Conservation (phyloP, 768 basidiomycete species). For the Calocera viscosa region DNA sequence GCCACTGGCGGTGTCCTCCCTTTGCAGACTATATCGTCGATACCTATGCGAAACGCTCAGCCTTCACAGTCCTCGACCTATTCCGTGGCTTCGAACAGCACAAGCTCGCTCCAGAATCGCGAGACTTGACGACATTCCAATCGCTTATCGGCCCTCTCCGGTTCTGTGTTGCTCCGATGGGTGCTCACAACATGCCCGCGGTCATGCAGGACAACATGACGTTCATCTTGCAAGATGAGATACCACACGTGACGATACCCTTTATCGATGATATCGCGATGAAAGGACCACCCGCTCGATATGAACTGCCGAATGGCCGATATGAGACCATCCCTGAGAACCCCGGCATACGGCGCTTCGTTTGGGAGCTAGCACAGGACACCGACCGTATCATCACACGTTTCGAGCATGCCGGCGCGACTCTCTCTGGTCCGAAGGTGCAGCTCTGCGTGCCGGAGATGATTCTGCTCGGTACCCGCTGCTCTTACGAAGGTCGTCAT, state of each 20-base stretch:
- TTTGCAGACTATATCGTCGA: constrained; percentile 27
- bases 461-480: constrained; percentile 30
- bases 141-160: constrained; percentile 28
- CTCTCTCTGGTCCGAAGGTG: constrained; percentile 30
- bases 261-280: constrained; percentile 34
- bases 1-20: constrained; percentile 29
- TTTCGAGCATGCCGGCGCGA: constrained; percentile 29
- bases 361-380: constrained; percentile 31
- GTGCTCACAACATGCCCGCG: constrained; percentile 32
- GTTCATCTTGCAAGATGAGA: constrained; percentile 31
- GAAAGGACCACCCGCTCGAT: constrained; percentile 27
- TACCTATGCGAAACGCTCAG: constrained; percentile 27
- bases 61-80: constrained; percentile 18
- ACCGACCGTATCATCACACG: constrained; percentile 31
- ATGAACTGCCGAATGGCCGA: constrained; percentile 22
- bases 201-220: constrained; percentile 34
- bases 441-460: constrained; percentile 15
- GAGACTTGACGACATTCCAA: constrained; percentile 34
- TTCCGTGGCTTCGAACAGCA: constrained; percentile 30
- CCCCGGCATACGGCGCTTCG: constrained; percentile 27
- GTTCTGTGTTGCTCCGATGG: constrained; percentile 31
- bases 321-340: constrained; percentile 31
- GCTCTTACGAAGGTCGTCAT: constrained; percentile 26
- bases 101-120: constrained; percentile 22
- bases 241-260: constrained; percentile 27